Evolutionary conservation across 805 yeast genomes (phyloP).

Genomic region (Saccharomycopsis selenospora): DNA sequence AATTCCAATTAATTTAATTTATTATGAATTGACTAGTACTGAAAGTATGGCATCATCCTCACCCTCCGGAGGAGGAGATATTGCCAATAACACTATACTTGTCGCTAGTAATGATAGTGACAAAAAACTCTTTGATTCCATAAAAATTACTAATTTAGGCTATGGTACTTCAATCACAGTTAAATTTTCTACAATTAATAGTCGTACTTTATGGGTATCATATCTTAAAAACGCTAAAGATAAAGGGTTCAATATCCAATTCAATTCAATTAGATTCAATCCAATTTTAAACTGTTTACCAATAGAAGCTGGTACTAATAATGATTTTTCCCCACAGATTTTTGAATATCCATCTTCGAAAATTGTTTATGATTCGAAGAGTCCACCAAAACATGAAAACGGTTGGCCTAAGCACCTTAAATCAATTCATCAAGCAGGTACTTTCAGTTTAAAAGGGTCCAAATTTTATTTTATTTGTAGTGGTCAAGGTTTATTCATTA

Average conservation of each 20-base stretch:
- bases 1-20: slow-evolving; percentile 15
- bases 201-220: slow-evolving; percentile 12
- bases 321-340: neutral
- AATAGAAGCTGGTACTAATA: neutral
- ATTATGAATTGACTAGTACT: slow-evolving; percentile 9
- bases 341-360: neutral
- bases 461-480: slow-evolving; percentile 12
- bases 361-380: neutral
- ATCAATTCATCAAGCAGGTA: neutral
- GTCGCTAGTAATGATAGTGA: slow-evolving; percentile 4
- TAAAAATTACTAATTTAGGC: slow-evolving; percentile 15
- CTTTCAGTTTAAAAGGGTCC: neutral
- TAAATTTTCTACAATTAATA: slow-evolving; percentile 5
- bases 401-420: neutral
- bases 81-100: slow-evolving; percentile 1
- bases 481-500: slow-evolving; percentile 8
- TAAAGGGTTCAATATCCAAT: neutral
- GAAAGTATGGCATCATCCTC: neutral
- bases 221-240: slow-evolving; percentile 6
- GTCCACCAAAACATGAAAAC: neutral
- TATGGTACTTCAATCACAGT: slow-evolving; percentile 12
- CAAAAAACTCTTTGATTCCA: slow-evolving; percentile 2
- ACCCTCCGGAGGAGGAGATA: no score
- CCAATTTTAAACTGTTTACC: neutral
- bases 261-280: neutral